Evolutionary conservation across 768 basidiomycete genomes (phyloP).

Genomic region (Hericium erinaceus): DNA sequence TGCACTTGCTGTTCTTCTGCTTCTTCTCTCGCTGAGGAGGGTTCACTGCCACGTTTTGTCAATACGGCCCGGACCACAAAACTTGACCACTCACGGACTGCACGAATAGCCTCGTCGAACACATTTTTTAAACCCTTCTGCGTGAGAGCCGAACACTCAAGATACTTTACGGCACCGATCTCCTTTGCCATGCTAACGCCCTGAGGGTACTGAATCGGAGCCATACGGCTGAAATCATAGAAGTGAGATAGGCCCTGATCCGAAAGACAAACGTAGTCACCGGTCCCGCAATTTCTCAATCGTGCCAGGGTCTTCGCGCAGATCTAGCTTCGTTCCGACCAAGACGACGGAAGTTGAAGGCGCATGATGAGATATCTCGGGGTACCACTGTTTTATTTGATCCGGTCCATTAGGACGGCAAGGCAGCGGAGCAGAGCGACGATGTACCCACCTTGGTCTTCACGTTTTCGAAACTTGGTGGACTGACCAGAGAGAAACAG

Average conservation of each 20-base stretch:
- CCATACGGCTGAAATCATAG: slow-evolving; percentile 69
- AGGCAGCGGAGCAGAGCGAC: neutral
- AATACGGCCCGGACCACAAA: neutral
- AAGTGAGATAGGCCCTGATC: neutral
- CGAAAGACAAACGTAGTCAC: slow-evolving; percentile 28
- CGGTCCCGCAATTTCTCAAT: slow-evolving; percentile 91
- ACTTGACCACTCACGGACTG: slow-evolving; percentile 63
- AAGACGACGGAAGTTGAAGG: slow-evolving; percentile 89
- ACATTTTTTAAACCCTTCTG: slow-evolving; percentile 99
- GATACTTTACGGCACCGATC: slow-evolving; percentile 91
- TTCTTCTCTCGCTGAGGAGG: slow-evolving; percentile 58
- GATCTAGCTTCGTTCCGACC: slow-evolving; percentile 94
- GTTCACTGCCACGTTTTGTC: slow-evolving; percentile 44
- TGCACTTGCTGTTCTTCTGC: slow-evolving; percentile 43
- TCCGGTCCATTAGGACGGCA: neutral
- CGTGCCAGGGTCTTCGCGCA: slow-evolving; percentile 90
- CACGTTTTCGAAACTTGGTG: slow-evolving; percentile 98
- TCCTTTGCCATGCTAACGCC: slow-evolving; percentile 89
- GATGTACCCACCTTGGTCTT: slow-evolving; percentile 73
- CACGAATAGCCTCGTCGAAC: slow-evolving; percentile 97
- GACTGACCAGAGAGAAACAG: slow-evolving; percentile 97
- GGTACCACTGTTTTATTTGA: slow-evolving; percentile 62
- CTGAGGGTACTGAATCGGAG: slow-evolving; percentile 86
- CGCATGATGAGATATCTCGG: slow-evolving; percentile 96
- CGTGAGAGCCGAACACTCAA: slow-evolving; percentile 93